Evolutionary conservation across 257 asterid genomes (phyloP), one percentile per base, ranked within the genome.

Genomic region (Capsicum baccatum): DNA sequence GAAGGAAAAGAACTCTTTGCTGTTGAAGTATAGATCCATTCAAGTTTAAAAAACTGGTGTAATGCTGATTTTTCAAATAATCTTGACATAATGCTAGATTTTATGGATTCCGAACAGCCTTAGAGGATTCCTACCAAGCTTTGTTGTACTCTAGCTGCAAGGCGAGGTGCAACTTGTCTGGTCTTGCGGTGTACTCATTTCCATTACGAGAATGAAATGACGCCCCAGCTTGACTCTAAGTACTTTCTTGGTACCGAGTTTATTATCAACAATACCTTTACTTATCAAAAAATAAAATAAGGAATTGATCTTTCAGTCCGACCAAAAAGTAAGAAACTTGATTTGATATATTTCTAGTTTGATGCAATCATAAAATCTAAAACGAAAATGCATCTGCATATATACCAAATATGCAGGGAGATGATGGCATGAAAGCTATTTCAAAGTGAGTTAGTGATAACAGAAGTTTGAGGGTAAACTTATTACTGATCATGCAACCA

Each of bases 371-470:
- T 26, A 76, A 2, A 52, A 14, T 16, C 21, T 76, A 26, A 14
- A 76, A 54, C 1, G 3, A 54, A 26, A 55, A 26, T 9, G 33
- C 66, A 55, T 5, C 50, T 26, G 19, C 9, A 78, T 26, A 55
- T 8, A 8, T 33, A 52, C 47, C 47, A 74, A 71, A 71, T 74
- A 48, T 74, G 80, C 60, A 19, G 47, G 47, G 21, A 50, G 44
- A n/a, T 50, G 42, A 63, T 76, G 81, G 82, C 14, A 78, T 5
- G 44, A 54, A 78, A 54, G 62, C 50, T 78, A 54, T 55, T 8
- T 21, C 15, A 78, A 54, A 54, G 63, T 33, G 63, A 78, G 82
- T 16, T 78, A 54, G 50, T 78, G 26, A 55, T 9, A 78, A 78
- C 44, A 54, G 66, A 54, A 78, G 33, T 55, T 78, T 33, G 82